phyloP scores from a whole-genome alignment of 768 basidiomycete genomes.

The Tubosaeta sp. region DNA sequence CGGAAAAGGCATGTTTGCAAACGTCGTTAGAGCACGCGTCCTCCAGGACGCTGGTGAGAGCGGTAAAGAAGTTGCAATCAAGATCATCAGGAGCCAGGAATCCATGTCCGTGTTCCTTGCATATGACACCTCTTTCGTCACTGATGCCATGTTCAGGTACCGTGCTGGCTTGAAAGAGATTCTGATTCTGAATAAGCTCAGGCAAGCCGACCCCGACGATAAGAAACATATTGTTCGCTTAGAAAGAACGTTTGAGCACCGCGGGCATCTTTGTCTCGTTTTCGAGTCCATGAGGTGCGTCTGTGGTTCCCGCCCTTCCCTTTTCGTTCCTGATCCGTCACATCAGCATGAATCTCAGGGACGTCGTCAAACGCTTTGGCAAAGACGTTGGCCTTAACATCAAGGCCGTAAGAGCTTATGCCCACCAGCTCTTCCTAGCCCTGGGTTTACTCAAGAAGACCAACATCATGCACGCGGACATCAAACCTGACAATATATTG shows the following conservation, averaged over 20 bases:
- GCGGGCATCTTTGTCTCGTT: slow-evolving; percentile 93
- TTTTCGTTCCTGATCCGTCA: slow-evolving; percentile 9
- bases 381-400: slow-evolving; percentile 97
- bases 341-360: slow-evolving; percentile 92
- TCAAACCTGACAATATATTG: slow-evolving; percentile 97
- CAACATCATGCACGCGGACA: slow-evolving; percentile 96
- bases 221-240: slow-evolving; percentile 95
- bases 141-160: slow-evolving; percentile 54
- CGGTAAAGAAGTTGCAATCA: slow-evolving; percentile 89
- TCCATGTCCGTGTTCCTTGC: slow-evolving; percentile 68
- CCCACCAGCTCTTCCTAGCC: slow-evolving; percentile 91
- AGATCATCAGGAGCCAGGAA: slow-evolving; percentile 93
- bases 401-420: slow-evolving; percentile 96
- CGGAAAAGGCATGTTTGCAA: slow-evolving; percentile 99
- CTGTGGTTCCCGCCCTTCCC: slow-evolving; percentile 1
- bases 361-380: slow-evolving; percentile 96
- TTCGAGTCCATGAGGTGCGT: slow-evolving; percentile 88
- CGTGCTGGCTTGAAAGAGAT: slow-evolving; percentile 92
- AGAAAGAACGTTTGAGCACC: slow-evolving; percentile 93
- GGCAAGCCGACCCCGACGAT: slow-evolving; percentile 89
- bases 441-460: slow-evolving; percentile 81
- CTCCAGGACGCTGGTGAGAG: slow-evolving; percentile 55
- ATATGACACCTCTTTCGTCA: neutral
- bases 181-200: slow-evolving; percentile 82
- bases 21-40: slow-evolving; percentile 87